Base-by-base conservation (phyloP, 1,284 basidiomycete species). In the Heliocybe sulcata region DNA sequence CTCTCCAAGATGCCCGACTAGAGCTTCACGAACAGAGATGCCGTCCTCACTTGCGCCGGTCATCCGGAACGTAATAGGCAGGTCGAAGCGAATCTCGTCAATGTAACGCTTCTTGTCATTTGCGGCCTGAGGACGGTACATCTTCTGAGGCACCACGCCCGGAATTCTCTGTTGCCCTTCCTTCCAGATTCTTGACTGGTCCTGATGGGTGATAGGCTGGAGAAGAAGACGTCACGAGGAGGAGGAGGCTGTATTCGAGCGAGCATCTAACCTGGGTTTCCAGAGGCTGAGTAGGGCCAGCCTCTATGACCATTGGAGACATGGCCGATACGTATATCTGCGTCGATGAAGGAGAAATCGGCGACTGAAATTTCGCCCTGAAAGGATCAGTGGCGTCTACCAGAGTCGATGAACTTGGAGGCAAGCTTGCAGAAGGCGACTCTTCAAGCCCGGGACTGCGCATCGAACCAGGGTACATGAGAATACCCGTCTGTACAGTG, bases 51-150 rank as follows among this genome's bases (percentile, higher is more conserved):
- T 63, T 1, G 83, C 77, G 55, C 73, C 67, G 31, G 76, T 68
- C 56, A 73, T 72, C 64, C 67, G 73, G 64, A 90, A 90, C 60
- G 79, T 76, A 56, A 90, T 82, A 0, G 86, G 84, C 1, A 65
- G 62, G 61, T 83, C 80, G 31, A 90, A 71, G 1, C 74, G 62
- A 33, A 83, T 80, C 51, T 87, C 83, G 54, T 82, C 82, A 35
- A 90, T 85, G 59, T 90, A 90, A 29, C 86, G 81, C 35, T 81
- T 79, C 31, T 80, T 77, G 64, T 90, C 87, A 56, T 83, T 86
- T 54, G 81, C 81, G 4, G 87, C 90, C 61, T 85, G 82, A 1
- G 87, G 87, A 57, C 79, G 79, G 64, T 90, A 90, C 66, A 84
- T 79, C 42, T 61, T 69, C 66, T 90, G 87, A 3, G 83, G 85